Base-by-base conservation (phyloP, 495 filamentous ascomycete species). In the Evernia prunastri region DNA sequence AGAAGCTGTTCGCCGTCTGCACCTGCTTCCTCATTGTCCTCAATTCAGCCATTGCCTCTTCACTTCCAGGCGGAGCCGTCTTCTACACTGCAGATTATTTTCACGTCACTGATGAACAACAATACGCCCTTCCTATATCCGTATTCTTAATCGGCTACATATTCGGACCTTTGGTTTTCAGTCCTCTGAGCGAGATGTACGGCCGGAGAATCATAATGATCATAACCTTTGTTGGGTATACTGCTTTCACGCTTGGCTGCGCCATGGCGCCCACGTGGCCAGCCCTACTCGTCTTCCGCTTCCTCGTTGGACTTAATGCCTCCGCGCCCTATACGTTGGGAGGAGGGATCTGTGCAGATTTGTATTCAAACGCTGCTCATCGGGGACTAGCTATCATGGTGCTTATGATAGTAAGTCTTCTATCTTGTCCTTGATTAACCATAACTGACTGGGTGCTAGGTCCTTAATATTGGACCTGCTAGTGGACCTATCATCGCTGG, bases 91-190 rank as follows among this genome's bases (percentile, higher is more conserved):
- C 35, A 17, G 20, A 60, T n/a, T 36, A 36, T 9, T 65, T 65
- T 47, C 33, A 37, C 29, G 58, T 61, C 37, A 65, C 57, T 18
- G 37, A 36, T 29, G 29, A 40, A 15, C 37, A 53, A 40, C 40
- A 76, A 63, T 59, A 69, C 10, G 78, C 84, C 45, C 79, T 82
- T 36, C 86, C 85, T 4, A 86, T 84, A 11, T 87, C 86, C 0
- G 81, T 87, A 1, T 89, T 82, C 63, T 75, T 90, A 0, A 75
- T 85, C 27, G 87, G 84, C 2, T 87, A 86, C 63, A 73, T 80
- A 13, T 71, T 83, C 39, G 85, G 84, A 0, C 84, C 86, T 9
- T 61, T 87, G 9, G 57, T 84, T 3, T 87, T 86, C 73, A 84
- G 80, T 0, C 87, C 87, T 1, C 67, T 89, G n/a, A 86, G 83